These are phyloP conservation scores for Russula foetens DNA, from an alignment of 768 basidiomycete genomes.

Conservation along the genomic window DNA sequence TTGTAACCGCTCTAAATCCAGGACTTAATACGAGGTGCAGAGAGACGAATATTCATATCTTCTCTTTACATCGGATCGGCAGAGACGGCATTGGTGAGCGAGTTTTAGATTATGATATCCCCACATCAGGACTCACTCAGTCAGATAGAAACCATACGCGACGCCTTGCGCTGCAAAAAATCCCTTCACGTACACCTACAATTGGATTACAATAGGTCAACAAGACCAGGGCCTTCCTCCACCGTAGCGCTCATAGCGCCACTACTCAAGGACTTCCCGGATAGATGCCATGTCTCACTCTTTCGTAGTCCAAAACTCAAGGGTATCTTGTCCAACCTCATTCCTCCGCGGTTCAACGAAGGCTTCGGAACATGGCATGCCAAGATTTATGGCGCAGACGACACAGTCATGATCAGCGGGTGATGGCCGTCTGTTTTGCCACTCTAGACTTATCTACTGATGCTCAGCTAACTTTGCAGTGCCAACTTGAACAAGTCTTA, in stretches of 20 bases:
- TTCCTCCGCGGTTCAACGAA: slow-evolving; percentile 93
- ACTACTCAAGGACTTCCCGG: slow-evolving; percentile 61
- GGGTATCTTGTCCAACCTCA: slow-evolving; percentile 61
- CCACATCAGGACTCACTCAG: background rate
- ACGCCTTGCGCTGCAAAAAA: slow-evolving; percentile 50
- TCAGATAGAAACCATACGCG: slow-evolving; percentile 65
- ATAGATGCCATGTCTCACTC: slow-evolving; percentile 67
- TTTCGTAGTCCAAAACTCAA: slow-evolving; percentile 84
- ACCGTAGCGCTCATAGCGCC: slow-evolving; percentile 63
- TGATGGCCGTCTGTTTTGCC: slow-evolving; percentile 33
- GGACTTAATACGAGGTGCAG: slow-evolving; percentile 74
- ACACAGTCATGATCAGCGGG: slow-evolving; percentile 92
- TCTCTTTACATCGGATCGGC: slow-evolving; percentile 81
- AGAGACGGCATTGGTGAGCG: slow-evolving; percentile 70
- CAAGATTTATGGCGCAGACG: slow-evolving; percentile 90
- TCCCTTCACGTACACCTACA: slow-evolving; percentile 61
- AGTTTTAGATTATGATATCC: background rate
- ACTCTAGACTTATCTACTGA: background rate
- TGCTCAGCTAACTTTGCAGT: slow-evolving; percentile 36
- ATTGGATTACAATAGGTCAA: slow-evolving; percentile 75
- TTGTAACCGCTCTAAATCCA: slow-evolving; percentile 24
- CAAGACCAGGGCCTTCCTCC: slow-evolving; percentile 63
- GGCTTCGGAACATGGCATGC: slow-evolving; percentile 99
- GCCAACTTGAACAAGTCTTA: slow-evolving; percentile 92
- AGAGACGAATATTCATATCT: slow-evolving; percentile 77